These are phyloP conservation scores for Candida yuanshanica DNA, from an alignment of 805 yeast genomes.

Conservation along the genomic window DNA sequence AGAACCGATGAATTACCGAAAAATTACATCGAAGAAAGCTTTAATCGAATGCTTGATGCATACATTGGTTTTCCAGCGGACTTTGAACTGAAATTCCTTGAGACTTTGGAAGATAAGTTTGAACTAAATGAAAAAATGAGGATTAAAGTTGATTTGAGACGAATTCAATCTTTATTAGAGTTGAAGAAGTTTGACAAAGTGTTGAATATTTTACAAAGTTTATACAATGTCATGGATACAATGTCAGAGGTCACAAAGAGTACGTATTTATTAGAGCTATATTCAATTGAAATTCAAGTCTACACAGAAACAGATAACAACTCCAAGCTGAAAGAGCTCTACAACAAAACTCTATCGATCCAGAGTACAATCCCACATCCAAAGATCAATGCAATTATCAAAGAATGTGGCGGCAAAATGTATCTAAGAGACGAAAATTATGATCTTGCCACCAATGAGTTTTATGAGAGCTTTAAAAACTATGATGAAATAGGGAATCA, in stretches of 20 bases:
- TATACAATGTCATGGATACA: constrained; percentile 33
- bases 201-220: constrained; percentile 26
- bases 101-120: constrained; percentile 23
- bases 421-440: constrained; percentile 55
- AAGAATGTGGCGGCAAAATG: constrained; percentile 71
- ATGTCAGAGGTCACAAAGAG: constrained; percentile 39
- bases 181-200: constrained; percentile 29
- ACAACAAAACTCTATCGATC: constrained; percentile 41
- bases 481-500: constrained; percentile 65
- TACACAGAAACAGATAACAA: constrained; percentile 34
- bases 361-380: constrained; percentile 73
- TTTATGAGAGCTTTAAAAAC: constrained; percentile 51
- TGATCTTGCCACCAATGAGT: constrained; percentile 48
- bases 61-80: constrained; percentile 15
- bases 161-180: constrained; percentile 33
- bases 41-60: constrained; percentile 36
- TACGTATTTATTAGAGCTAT: constrained; percentile 51
- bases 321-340: constrained; percentile 39
- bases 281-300: constrained; percentile 60
- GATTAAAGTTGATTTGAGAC: constrained; percentile 42
- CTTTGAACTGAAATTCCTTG: constrained; percentile 26
- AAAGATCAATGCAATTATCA: constrained; percentile 62
- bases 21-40: constrained; percentile 27
- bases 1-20: constrained; percentile 15
- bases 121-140: constrained; percentile 35